These are phyloP conservation scores for Inosperma sp. DNA, from an alignment of 768 basidiomycete species.

Conservation along the genomic window DNA sequence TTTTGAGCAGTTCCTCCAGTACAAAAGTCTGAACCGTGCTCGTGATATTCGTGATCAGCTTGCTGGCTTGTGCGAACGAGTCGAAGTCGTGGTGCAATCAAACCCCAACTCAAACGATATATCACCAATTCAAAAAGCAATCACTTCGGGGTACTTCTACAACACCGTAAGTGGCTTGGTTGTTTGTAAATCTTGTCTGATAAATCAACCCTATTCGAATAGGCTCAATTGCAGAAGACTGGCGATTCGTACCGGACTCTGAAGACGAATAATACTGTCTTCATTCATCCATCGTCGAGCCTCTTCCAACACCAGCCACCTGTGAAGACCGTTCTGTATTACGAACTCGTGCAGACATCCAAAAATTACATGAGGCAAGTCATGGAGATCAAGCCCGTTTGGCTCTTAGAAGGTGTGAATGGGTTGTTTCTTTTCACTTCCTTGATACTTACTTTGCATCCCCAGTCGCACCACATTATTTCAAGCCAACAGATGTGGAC, in stretches of 20 bases:
- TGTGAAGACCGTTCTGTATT: conserved; percentile 84
- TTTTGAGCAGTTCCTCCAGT: conserved; percentile 93
- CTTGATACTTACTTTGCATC: conserved; percentile 11
- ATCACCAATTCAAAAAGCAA: conserved; percentile 88
- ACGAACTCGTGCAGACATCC: conserved; percentile 95
- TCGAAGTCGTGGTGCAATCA: conserved; percentile 83
- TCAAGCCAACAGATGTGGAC: conserved; percentile 80
- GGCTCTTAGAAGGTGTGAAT: conserved; percentile 82
- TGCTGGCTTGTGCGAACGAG: conserved; percentile 92
- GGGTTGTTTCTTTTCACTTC: conserved; percentile 1
- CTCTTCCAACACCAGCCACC: conserved; percentile 96
- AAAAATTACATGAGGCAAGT: conserved; percentile 98
- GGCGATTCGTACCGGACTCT: conserved; percentile 97
- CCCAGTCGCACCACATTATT: conserved; percentile 92
- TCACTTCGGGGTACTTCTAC: conserved; percentile 95
- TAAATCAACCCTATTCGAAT: conserved; percentile 1
- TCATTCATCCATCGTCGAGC: conserved; percentile 94
- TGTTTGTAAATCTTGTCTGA: background rate
- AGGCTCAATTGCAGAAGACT: conserved; percentile 91
- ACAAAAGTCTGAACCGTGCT: conserved; percentile 90
- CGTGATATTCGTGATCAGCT: conserved; percentile 96
- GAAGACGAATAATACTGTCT: conserved; percentile 94
- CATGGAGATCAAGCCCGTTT: conserved; percentile 96
- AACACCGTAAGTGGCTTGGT: conserved; percentile 60
- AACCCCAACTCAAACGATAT: conserved; percentile 94